Evolutionary conservation across 2,329 filamentous ascomycete genomes (phyloP).

Genomic region (Nannizziopsis arthrosporioides): DNA sequence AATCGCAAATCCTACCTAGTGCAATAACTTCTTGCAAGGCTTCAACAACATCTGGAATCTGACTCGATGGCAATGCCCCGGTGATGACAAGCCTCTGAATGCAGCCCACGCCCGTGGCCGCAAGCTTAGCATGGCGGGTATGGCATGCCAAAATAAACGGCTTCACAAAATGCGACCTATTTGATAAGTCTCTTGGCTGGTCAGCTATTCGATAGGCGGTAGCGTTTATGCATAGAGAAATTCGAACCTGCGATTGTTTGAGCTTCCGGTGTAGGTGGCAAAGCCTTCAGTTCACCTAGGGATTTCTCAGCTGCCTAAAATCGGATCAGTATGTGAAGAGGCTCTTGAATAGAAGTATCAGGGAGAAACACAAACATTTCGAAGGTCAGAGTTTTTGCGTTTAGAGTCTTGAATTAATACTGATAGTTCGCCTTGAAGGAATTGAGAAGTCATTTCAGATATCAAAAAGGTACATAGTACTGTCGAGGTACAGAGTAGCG

Average conservation of each 20-base stretch:
- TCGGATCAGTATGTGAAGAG: conserved; percentile 1
- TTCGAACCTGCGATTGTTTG: conserved; percentile 57
- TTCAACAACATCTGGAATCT: conserved; percentile 75
- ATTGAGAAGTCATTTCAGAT: conserved; percentile 72
- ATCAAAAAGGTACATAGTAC: conserved; percentile 9
- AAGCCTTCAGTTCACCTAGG: conserved; percentile 70
- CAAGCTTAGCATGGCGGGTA: conserved; percentile 83
- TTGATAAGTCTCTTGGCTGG: conserved; percentile 57
- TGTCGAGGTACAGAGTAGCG: too few species aligned
- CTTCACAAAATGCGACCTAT: conserved; percentile 72
- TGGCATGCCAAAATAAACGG: conserved; percentile 89
- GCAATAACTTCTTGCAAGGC: conserved; percentile 71
- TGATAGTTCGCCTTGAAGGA: conserved; percentile 74
- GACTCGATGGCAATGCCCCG: conserved; percentile 63
- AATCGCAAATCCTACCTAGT: conserved; percentile 43
- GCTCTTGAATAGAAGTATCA: conserved; percentile 4
- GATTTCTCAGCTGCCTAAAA: conserved; percentile 80
- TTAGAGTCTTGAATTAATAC: conserved; percentile 94
- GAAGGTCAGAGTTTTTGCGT: conserved; percentile 80
- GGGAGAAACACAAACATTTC: conserved; percentile 42
- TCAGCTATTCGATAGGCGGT: conserved; percentile 16
- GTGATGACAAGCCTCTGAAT: conserved; percentile 79
- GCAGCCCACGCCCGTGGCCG: conserved; percentile 73
- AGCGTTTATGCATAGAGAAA: conserved; percentile 6
- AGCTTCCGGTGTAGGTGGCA: conserved; percentile 63